phyloP scores from a whole-genome alignment of 306 rosid genomes.

The Begonia masoniana region DNA sequence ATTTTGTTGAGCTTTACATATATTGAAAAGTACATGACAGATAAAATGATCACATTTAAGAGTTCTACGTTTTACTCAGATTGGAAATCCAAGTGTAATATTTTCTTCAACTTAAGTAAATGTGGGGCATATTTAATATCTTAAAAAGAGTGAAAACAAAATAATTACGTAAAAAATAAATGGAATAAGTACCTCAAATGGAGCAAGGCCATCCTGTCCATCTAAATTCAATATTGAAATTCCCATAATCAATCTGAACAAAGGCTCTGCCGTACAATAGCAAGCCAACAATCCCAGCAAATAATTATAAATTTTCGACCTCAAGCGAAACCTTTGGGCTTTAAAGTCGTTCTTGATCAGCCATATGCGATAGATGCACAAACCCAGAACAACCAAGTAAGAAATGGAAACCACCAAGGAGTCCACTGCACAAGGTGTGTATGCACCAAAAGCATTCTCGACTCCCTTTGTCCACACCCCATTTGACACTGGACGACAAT shows the following conservation, averaged over 20 bases:
- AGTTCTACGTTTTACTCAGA: background rate
- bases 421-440: conserved; percentile 76
- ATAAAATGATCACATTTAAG: background rate
- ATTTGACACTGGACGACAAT: conserved; percentile 64
- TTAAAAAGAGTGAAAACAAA: background rate
- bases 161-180: background rate
- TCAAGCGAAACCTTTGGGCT: conserved; percentile 52
- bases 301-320: conserved; percentile 71
- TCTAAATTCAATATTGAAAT: conserved; percentile 68
- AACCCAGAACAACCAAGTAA: conserved; percentile 53
- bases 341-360: conserved; percentile 51
- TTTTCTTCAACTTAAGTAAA: background rate
- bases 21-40: too few species aligned
- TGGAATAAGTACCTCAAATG: conserved; percentile 55
- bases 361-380: conserved; percentile 75
- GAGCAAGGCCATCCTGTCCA: conserved; percentile 68
- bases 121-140: background rate
- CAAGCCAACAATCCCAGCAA: conserved; percentile 54
- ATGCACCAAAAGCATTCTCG: conserved; percentile 75
- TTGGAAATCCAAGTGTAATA: conserved; percentile 1
- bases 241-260: conserved; percentile 77
- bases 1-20: too few species aligned
- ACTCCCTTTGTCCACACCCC: conserved; percentile 73
- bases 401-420: conserved; percentile 54
- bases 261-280: conserved; percentile 62